These are phyloP conservation scores for Trichaptum fuscoviolaceum DNA, from an alignment of 768 basidiomycete species.

Conservation along the genomic window DNA sequence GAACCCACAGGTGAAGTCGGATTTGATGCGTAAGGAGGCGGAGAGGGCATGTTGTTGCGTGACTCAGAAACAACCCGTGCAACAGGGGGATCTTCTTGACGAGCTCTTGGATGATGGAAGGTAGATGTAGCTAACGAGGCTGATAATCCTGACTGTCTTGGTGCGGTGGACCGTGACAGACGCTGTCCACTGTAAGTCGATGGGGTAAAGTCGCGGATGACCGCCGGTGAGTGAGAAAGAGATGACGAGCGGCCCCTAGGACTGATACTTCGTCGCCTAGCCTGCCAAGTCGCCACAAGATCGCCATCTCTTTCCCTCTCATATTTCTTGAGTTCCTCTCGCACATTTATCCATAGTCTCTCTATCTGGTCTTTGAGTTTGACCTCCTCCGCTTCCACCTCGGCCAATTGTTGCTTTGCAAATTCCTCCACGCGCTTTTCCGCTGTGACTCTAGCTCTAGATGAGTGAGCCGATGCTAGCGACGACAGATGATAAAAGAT, in stretches of 20 bases:
- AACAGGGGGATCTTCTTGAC: constrained; percentile 20
- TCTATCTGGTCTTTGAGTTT: constrained; percentile 55
- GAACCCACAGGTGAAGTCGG: constrained; percentile 27
- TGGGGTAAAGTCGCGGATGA: constrained; percentile 55
- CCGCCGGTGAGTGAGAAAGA: neutral
- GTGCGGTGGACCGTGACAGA: constrained; percentile 33
- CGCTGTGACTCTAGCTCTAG: constrained; percentile 46
- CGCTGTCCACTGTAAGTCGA: constrained; percentile 31
- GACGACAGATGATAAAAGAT: constrained; percentile 61
- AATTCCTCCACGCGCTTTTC: constrained; percentile 54
- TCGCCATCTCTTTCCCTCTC: neutral
- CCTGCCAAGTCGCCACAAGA: neutral
- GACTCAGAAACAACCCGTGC: constrained; percentile 16
- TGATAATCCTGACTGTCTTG: constrained; percentile 55
- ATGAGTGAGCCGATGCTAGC: constrained; percentile 50
- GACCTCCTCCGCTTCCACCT: constrained; percentile 51
- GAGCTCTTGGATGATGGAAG: constrained; percentile 46
- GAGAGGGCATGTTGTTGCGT: constrained; percentile 21
- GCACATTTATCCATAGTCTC: constrained; percentile 55
- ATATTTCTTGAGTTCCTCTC: constrained; percentile 36
- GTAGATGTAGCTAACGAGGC: constrained; percentile 59
- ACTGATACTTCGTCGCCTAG: neutral
- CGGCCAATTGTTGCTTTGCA: constrained; percentile 47
- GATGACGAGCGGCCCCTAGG: neutral
- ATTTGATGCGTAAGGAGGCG: constrained; percentile 32